Evolutionary conservation across 2,329 filamentous ascomycete species (phyloP), one percentile per base, ranked within the genome.

Genomic region (Zymoseptoria passerinii): DNA sequence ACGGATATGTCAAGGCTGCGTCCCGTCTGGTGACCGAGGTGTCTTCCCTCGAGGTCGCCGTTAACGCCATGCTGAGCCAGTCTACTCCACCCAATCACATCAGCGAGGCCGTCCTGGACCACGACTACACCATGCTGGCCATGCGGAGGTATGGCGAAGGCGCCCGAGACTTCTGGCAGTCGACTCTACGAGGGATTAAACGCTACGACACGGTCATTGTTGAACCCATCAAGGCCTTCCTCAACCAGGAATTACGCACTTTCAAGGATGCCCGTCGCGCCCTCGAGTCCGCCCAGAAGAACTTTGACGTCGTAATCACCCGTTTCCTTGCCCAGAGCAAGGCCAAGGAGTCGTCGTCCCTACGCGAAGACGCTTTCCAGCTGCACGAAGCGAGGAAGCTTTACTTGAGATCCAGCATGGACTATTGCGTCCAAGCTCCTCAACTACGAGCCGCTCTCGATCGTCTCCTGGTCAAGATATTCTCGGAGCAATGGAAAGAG

Each of bases 301-400:
- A 83, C 2, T 96, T 92, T 68, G 94, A 99, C 72, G 82, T 83
- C 56, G 84, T 89, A 2, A 81, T 96, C 58, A 83, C 89, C 20
- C 85, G 92, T 59, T 97, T 95, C 70, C 82, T 91, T 4, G 80
- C 83, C 2, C 91, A 96, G 74, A 88, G 86, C 64, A 97, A 96
- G 78, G 87, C 90, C 5, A 99, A 97, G 75, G 94, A 99, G 73
- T 84, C 92, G 0, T 96, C 91, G 0, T 84, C 91, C 1, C 78
- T 99, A 57, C 83, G 94, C 60, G 94, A 99, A 73, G 94, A 99
- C 74, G 94, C 94, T 0, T 99, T 99, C 69, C 87, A 94, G 71
- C 84, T 97, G 44, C 94, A 96, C 71, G 94, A 97, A 77, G 89
- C 90, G 23, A 84, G 92, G 59, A 95, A 94, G 70, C 83, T 86